Evolutionary conservation across 2,329 filamentous ascomycete species (phyloP), one percentile per base, ranked within the genome.

Genomic region (Hypoxylon sp.): DNA sequence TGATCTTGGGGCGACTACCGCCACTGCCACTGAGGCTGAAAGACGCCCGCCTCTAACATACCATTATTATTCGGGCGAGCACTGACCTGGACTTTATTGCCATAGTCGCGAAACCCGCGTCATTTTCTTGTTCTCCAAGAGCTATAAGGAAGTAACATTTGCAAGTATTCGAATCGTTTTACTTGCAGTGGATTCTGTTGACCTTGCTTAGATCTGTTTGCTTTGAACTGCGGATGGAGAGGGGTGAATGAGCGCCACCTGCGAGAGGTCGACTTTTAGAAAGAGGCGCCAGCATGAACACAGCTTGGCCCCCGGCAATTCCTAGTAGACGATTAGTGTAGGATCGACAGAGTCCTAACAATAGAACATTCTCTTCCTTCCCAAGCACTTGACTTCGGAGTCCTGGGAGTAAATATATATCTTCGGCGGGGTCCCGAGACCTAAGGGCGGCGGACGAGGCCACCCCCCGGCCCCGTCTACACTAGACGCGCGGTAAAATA

Each of bases 401-500:
- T 2, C 10, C 29, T 24, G 8, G 17, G 17, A 35, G 26, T 19
- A 47, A 35, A 35, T 9, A 11, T 35, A 33, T 24, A 6, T 35
- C 22, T 19, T 17, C 39, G 39, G 39, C 39, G 8, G 39, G 17
- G 37, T 8, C n/a, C 9, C 29, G 2, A 5, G 17, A 4, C 14
- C 37, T 55, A 14, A 24, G 29, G 39, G 17, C 13, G 8, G 11
- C 17, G 54, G 31, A 47, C n/a, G 29, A 47, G 26, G 39, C 26
- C 37, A 10, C 17, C 39, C 35, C 52, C 17, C 8, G 6, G 13
- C 29, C 29, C 29, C 29, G 29, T 55, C 33, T 24, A 35, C 31
- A 8, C 11, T 44, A 57, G 22, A 57, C 42, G 54, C 54, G 54
- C 54, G 54, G 54, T 35, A 57, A 53, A 57, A 47, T 37, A 17